phyloP scores from a whole-genome alignment of 768 basidiomycete genomes.

The Boletus sp. region DNA sequence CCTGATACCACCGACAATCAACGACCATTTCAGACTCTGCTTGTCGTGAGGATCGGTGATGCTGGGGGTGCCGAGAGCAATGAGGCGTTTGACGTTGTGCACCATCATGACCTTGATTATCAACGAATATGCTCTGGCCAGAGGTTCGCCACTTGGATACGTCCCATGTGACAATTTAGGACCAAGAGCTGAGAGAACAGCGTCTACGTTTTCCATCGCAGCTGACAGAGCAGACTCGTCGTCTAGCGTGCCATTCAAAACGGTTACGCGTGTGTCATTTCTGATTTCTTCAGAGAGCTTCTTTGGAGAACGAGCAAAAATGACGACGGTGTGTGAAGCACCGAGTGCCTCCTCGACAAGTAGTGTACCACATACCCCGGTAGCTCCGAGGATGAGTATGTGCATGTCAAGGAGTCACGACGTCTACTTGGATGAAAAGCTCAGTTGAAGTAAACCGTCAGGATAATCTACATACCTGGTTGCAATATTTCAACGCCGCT shows the following conservation, averaged over 20 bases:
- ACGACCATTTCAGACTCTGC: slow-evolving; percentile 38
- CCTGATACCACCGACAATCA: slow-evolving; percentile 37
- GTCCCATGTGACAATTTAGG: slow-evolving; percentile 41
- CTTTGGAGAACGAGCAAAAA: slow-evolving; percentile 62
- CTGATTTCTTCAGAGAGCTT: slow-evolving; percentile 55
- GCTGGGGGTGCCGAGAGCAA: slow-evolving; percentile 65
- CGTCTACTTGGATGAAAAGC: background rate
- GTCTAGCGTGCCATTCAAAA: slow-evolving; percentile 55
- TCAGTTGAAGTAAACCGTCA: background rate
- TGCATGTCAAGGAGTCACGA: slow-evolving; percentile 35
- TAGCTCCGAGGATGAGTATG: slow-evolving; percentile 67
- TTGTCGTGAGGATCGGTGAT: slow-evolving; percentile 61
- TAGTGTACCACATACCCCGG: slow-evolving; percentile 56
- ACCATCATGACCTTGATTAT: slow-evolving; percentile 57
- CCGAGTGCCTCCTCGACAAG: slow-evolving; percentile 55
- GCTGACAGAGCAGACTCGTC: slow-evolving; percentile 47
- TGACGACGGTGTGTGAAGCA: slow-evolving; percentile 44
- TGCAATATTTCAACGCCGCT: background rate
- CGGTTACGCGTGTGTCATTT: slow-evolving; percentile 41
- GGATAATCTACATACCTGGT: background rate
- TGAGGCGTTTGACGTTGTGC: slow-evolving; percentile 51
- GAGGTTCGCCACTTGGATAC: slow-evolving; percentile 48
- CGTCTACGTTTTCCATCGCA: slow-evolving; percentile 55
- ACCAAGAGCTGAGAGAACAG: slow-evolving; percentile 66
- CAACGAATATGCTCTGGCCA: slow-evolving; percentile 55